A percentile compares a stretch with the other conserved stretches of the same genome.
phyloP scores from a whole-genome alignment of 2,329 filamentous ascomycete genomes.

The Shiraia sp. region DNA sequence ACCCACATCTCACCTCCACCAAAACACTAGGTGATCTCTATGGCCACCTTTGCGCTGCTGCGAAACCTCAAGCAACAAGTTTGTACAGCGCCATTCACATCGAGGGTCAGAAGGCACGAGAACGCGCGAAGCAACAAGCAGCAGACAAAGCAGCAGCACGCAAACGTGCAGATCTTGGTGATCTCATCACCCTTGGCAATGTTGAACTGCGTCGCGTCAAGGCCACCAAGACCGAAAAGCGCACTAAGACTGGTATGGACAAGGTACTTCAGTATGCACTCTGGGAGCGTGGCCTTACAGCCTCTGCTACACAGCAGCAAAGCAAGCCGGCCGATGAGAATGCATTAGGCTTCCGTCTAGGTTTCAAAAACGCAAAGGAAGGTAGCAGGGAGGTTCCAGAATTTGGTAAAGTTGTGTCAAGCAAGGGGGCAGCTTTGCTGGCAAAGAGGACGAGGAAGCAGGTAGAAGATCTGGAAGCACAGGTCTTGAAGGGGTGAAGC shows the following conservation, averaged over 20 bases:
- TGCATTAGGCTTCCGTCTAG: too few species aligned
- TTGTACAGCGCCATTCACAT: conserved; percentile 63
- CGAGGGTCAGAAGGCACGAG: conserved; percentile 26
- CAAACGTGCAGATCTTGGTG: conserved; percentile 22
- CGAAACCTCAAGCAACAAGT: conserved; percentile 53
- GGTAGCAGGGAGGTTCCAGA: too few species aligned
- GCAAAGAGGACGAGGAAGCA: too few species aligned
- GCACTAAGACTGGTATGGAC: conserved; percentile 73
- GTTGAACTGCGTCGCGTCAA: conserved; percentile 68
- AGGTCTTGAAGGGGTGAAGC: too few species aligned
- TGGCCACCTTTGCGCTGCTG: conserved; percentile 38
- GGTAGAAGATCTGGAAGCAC: too few species aligned
- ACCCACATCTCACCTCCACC: conserved; percentile 61
- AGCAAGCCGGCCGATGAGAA: too few species aligned
- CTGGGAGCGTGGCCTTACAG: conserved; percentile 19
- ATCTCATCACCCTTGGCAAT: conserved; percentile 56
- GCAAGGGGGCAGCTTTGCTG: too few species aligned
- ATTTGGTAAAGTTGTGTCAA: too few species aligned
- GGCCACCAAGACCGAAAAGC: conserved; percentile 71
- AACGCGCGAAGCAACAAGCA: conserved; percentile 12
- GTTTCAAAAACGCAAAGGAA: too few species aligned
- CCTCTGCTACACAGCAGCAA: too few species aligned
- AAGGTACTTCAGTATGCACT: conserved; percentile 79
- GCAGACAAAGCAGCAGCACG: background rate
- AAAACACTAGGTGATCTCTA: conserved; percentile 46